Evolutionary conservation across 148 eudicot species (phyloP).

Genomic region (Cornus kousa): DNA sequence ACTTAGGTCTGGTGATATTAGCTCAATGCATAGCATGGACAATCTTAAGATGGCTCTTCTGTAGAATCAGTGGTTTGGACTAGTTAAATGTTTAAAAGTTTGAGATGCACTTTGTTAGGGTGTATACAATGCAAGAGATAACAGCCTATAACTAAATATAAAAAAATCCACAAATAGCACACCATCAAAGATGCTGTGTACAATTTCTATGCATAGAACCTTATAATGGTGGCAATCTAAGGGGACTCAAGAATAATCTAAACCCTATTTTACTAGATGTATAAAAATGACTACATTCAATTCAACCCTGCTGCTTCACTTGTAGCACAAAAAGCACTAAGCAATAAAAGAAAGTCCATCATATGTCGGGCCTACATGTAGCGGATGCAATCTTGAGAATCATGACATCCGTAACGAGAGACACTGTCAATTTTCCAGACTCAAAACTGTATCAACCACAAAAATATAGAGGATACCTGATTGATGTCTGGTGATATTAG

Average conservation of each 20-base stretch:
- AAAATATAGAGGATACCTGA: conserved; percentile 29
- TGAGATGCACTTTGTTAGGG: too few species aligned
- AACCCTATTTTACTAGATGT: too few species aligned
- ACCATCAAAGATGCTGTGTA: too few species aligned
- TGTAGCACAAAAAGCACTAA: not conserved
- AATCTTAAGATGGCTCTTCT: not conserved
- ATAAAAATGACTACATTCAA: too few species aligned
- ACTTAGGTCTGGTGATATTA: conserved; percentile 31
- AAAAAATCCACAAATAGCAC: too few species aligned
- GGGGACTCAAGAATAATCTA: too few species aligned
- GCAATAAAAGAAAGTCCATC: not conserved
- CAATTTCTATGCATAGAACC: too few species aligned
- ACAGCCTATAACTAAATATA: too few species aligned
- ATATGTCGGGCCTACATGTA: conserved; percentile 23
- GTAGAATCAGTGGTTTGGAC: not conserved
- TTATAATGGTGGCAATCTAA: too few species aligned
- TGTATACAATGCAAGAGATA: too few species aligned
- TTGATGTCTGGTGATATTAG: conserved; percentile 27
- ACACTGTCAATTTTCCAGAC: conserved; percentile 29
- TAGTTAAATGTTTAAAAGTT: too few species aligned
- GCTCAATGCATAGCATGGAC: not conserved
- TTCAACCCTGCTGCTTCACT: not conserved
- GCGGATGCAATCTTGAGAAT: conserved; percentile 21
- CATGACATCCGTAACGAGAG: conserved; percentile 33
- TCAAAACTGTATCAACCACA: conserved; percentile 39